Base-by-base conservation (phyloP, 163 green algal species). In the Scenedesmus sp. region DNA sequence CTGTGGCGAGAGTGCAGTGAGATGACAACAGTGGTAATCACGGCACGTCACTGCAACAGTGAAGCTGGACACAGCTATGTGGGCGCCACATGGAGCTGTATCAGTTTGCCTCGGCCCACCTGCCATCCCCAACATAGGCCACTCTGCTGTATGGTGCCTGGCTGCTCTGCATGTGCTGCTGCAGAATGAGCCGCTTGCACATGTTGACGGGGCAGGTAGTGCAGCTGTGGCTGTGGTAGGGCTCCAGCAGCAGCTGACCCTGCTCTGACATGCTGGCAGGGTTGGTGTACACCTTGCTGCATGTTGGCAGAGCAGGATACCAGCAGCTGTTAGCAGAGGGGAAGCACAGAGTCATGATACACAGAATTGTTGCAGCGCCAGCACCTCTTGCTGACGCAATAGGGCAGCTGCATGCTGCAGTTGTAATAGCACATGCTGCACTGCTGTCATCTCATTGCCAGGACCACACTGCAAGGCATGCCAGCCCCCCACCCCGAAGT, bases 281-380 rank as follows among this genome's bases (percentile, higher is more conserved):
- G 83, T 94, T 94, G 43, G 91, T 94, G 83, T 91, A 91, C 37
- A 94, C 88, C 3, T 83, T 1, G 46, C 85, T 90, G 85, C 85
- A 83, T 18, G 2, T 9, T 26, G 33, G 51, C 20, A 76, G 9
- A 56, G 9, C 42, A 83, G 35, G 1, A 30, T 30, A 37, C 0
- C 30, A 76, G 65, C 30, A n/a, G n/a, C n/a, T n/a, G n/a, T n/a
- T n/a, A n/a, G n/a, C n/a, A n/a, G n/a, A n/a, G n/a, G n/a, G n/a
- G n/a, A n/a, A n/a, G n/a, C n/a, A n/a, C n/a, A n/a, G n/a, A n/a
- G n/a, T n/a, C n/a, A n/a, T n/a, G n/a, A n/a, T n/a, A n/a, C n/a
- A n/a, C n/a, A n/a, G n/a, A n/a, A n/a, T n/a, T n/a, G n/a, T n/a
- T n/a, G n/a, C n/a, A n/a, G n/a, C n/a, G n/a, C n/a, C n/a, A n/a